Conservation (phyloP, 345 rosid genomes). For the Streptanthus diversifolius region DNA sequence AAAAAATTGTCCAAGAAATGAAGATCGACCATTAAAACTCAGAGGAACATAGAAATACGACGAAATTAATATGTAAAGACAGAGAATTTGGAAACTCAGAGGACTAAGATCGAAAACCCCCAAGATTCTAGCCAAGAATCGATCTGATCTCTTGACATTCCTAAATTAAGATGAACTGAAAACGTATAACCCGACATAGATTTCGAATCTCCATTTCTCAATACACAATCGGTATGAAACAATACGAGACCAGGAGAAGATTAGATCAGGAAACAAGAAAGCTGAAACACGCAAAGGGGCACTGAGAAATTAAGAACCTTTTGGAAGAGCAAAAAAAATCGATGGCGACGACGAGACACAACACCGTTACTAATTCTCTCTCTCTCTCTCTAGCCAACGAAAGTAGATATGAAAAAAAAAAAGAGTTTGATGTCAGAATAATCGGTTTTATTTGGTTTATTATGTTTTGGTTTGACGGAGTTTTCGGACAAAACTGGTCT, state of each 20-base stretch:
- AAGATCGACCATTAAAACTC: neutral
- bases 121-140: neutral
- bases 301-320: conserved; percentile 27
- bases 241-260: neutral
- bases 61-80: neutral
- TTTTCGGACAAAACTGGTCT: conserved; percentile 14
- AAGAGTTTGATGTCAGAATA: neutral
- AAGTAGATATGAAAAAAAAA: conserved; percentile 13
- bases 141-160: conserved; percentile 15
- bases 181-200: neutral
- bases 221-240: conserved; percentile 6
- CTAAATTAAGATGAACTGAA: neutral
- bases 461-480: neutral
- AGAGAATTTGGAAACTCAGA: conserved; percentile 1
- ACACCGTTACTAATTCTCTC: conserved; percentile 31
- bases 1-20: neutral
- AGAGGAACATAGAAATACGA: neutral
- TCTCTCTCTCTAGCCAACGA: conserved; percentile 25
- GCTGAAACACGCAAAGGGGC: neutral
- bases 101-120: conserved; percentile 17
- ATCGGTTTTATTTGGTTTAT: conserved; percentile 14
- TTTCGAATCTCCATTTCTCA: conserved; percentile 18
- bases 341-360: conserved; percentile 12
- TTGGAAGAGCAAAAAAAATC: conserved; percentile 11
- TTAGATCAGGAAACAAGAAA: neutral